Evolutionary conservation across 495 filamentous ascomycete genomes (phyloP), one percentile per base, ranked within the genome.

Genomic region (Monascus purpureus): DNA sequence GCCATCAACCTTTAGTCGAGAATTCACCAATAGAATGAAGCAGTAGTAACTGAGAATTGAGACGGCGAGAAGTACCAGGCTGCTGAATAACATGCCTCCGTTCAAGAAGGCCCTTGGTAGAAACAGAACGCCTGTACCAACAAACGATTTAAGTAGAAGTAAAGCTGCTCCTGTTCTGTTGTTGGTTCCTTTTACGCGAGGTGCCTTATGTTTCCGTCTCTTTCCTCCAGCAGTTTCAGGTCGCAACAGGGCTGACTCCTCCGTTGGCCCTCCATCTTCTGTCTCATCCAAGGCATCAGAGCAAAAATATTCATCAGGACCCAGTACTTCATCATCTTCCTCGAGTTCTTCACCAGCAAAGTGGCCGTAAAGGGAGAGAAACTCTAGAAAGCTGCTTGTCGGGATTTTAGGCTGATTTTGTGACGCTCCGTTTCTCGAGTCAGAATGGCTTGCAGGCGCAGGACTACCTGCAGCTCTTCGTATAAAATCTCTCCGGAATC

Each of bases 121-220:
- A 62, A 97, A 97, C 18, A 97, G 61, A n/a, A 97, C 90, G 19
- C 90, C 90, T 1, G 90, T 97, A 8, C 90, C 90, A 24, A 97
- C 88, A 43, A 97, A 97, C 8, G 86, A 93, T 56, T 97, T 97
- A 30, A 97, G 68, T 23, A 97, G 66, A 13, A 96, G 65, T 30
- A 95, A 49, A 11, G 76, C 73, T 8, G 90, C 88, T 35, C 75
- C 73, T 25, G 73, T 75, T 13, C 79, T 68, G 22, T 70, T 75
- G 38, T 74, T 85, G 12, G 68, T 81, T 25, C 82, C 81, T n/a
- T 67, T 68, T 8, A 69, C 70, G 20, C 72, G 75, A 22, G 77
- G 74, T 25, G 68, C 67, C 57, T 82, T 88, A 35, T 75, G 68
- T 53, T 72, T 75, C 28, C 82, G 67, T 43, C 63, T 73, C 55